phyloP scores from a whole-genome alignment of 306 rosid genomes.

The Vachellia collinsii region DNA sequence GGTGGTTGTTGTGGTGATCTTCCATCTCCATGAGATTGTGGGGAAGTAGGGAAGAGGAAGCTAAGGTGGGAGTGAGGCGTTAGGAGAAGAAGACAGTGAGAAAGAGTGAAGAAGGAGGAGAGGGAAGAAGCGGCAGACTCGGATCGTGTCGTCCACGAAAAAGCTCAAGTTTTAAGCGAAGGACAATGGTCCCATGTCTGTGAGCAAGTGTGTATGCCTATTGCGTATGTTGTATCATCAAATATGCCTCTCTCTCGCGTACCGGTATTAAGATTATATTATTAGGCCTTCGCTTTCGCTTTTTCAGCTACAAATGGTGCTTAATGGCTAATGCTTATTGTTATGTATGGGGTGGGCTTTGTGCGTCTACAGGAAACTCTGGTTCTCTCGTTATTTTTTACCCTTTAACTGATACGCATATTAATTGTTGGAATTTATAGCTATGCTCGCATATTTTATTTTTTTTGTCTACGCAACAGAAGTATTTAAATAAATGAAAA shows the following conservation, averaged over 20 bases:
- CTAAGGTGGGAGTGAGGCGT: too few relatives aligned
- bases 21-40: slow-evolving; percentile 71
- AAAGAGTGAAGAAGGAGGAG: slow-evolving; percentile 16
- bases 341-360: slow-evolving; percentile 31
- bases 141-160: slow-evolving; percentile 98
- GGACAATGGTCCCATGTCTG: slow-evolving; percentile 84
- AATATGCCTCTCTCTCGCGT: background rate
- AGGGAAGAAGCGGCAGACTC: slow-evolving; percentile 75
- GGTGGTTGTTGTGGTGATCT: slow-evolving; percentile 44
- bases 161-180: slow-evolving; percentile 54
- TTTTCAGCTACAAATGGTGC: slow-evolving; percentile 34
- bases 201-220: slow-evolving; percentile 41
- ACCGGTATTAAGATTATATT: background rate
- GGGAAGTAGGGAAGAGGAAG: background rate
- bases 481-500: background rate
- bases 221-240: background rate
- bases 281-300: slow-evolving; percentile 3
- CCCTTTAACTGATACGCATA: too few relatives aligned
- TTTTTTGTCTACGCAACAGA: background rate
- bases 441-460: background rate
- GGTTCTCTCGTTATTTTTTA: background rate
- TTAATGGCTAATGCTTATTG: slow-evolving; percentile 27
- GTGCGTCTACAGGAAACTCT: slow-evolving; percentile 13
- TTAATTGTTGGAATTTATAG: background rate
- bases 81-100: slow-evolving; percentile 5